Evolutionary conservation across 164 flowering plant species (phyloP).

Genomic region (Berberis thunbergii): DNA sequence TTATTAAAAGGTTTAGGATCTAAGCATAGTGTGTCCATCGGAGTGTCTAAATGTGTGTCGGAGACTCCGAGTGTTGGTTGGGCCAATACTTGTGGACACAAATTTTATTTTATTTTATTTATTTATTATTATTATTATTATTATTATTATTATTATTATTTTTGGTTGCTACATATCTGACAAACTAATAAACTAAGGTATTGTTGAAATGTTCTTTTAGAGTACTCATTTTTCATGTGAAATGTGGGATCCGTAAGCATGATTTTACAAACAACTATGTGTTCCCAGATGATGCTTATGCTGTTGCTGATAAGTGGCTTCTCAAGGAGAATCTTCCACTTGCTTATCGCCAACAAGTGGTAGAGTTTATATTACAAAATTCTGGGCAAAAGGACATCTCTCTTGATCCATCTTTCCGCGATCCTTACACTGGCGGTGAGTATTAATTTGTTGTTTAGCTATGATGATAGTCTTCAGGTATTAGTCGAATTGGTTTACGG

Average conservation of each 20-base stretch:
- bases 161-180: too few species aligned
- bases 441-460: not conserved
- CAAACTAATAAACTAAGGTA: too few species aligned
- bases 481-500: too few species aligned
- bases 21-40: too few species aligned
- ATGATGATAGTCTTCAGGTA: too few species aligned
- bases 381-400: constrained; percentile 61
- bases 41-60: too few species aligned
- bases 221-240: not conserved
- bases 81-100: too few species aligned
- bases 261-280: constrained; percentile 7
- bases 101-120: too few species aligned
- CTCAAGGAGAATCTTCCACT: constrained; percentile 87
- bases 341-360: constrained; percentile 85
- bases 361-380: constrained; percentile 88
- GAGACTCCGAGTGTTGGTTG: too few species aligned
- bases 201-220: not conserved
- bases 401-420: constrained; percentile 68
- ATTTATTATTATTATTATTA: too few species aligned
- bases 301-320: constrained; percentile 94
- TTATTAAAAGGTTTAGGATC: too few species aligned
- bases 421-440: constrained; percentile 96
- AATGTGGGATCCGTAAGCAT: constrained; percentile 2
- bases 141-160: too few species aligned
- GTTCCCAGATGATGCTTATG: constrained; percentile 75